These are phyloP conservation scores for Hsuehochloa calcarea DNA, from an alignment of 176 grass and related monocot species.

Conservation along the genomic window DNA sequence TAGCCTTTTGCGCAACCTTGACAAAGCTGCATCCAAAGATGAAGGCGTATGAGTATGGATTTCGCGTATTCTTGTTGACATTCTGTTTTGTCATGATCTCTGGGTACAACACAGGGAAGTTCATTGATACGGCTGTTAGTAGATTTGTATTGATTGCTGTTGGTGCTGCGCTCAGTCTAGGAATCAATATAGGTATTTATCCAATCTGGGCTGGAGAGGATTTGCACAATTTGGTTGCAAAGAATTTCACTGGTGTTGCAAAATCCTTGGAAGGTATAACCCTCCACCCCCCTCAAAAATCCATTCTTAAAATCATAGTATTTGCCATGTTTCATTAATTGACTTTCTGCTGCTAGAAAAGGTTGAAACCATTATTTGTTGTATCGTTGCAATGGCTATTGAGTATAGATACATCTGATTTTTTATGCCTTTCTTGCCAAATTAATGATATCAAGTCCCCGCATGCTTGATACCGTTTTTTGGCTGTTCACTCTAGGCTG, in stretches of 20 bases:
- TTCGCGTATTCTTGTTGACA: conserved; percentile 89
- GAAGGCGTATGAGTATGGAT: conserved; percentile 96
- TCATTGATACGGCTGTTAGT: conserved; percentile 63
- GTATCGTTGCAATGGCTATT: not conserved
- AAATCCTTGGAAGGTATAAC: conserved; percentile 93
- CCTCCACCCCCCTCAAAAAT: not conserved
- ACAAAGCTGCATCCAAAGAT: conserved; percentile 76
- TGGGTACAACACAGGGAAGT: conserved; percentile 73
- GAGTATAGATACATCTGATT: not conserved
- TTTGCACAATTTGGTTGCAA: conserved; percentile 84
- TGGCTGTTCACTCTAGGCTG: conserved; percentile 51
- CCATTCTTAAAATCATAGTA: not conserved
- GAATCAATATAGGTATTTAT: conserved; percentile 89
- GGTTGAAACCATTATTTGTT: not conserved
- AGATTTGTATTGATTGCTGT: conserved; percentile 85
- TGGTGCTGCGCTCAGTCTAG: conserved; percentile 75
- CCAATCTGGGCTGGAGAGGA: conserved; percentile 96
- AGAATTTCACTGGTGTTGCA: conserved; percentile 81
- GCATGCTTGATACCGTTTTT: not conserved
- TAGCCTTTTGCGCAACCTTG: conserved; percentile 70
- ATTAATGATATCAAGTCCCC: conserved; percentile 4
- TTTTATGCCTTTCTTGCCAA: conserved; percentile 10
- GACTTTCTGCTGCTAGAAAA: not conserved
- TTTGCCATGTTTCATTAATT: conserved; percentile 11
- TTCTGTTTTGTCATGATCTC: conserved; percentile 90